A percentile compares a stretch with the other conserved stretches of the same genome.
Evolutionary conservation across 768 basidiomycete species (phyloP).

Genomic region (Albatrellus ellisii): DNA sequence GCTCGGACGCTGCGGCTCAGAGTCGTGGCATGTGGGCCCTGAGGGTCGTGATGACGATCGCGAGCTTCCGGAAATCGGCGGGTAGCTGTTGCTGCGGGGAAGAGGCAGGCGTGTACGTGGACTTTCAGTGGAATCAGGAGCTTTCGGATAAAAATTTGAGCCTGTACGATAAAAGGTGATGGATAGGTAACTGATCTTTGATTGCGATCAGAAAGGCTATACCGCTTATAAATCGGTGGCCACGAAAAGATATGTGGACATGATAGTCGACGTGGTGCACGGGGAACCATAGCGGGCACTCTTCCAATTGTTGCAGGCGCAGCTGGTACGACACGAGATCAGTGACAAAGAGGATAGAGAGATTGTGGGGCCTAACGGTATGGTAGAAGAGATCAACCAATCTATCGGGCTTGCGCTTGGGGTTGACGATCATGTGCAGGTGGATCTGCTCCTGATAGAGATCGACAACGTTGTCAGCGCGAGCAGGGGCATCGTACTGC

Average conservation of each 20-base stretch:
- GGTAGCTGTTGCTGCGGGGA: slow-evolving; percentile 10
- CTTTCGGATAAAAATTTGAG: too few species aligned
- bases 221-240: too few species aligned
- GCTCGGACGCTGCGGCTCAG: slow-evolving; percentile 5
- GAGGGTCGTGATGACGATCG: neutral
- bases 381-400: slow-evolving; percentile 10
- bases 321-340: too few species aligned
- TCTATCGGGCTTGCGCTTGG: slow-evolving; percentile 3
- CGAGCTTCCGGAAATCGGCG: too few species aligned
- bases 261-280: slow-evolving; percentile 5
- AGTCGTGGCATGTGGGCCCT: neutral
- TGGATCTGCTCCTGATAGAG: slow-evolving; percentile 9
- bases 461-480: too few species aligned
- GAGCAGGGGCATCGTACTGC: too few species aligned
- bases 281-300: too few species aligned
- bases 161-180: too few species aligned
- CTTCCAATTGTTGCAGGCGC: too few species aligned
- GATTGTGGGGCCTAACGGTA: slow-evolving; percentile 6
- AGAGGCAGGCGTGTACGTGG: slow-evolving; percentile 8
- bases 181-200: neutral
- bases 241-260: slow-evolving; percentile 11
- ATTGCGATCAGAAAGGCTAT: too few species aligned
- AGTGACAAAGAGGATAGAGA: neutral
- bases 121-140: neutral
- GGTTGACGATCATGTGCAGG: slow-evolving; percentile 14